Evolutionary conservation across 345 rosid genomes (phyloP).

Genomic region (Eucalyptus camaldulensis): DNA sequence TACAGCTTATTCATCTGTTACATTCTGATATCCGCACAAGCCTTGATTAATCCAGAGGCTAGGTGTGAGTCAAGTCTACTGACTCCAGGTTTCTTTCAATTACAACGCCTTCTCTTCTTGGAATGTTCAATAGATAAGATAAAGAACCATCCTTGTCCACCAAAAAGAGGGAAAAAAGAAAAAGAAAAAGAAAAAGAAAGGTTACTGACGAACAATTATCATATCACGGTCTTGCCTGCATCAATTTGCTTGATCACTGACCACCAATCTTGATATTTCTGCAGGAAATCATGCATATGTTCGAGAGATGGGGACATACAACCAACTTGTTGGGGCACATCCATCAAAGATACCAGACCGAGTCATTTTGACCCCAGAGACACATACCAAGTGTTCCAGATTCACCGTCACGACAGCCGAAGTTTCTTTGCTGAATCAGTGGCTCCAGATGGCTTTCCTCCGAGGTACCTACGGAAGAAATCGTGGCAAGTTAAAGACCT

Average conservation of each 20-base stretch:
- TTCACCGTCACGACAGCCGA: slow-evolving; percentile 24
- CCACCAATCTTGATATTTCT: background rate
- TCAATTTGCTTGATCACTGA: background rate
- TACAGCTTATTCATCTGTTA: background rate
- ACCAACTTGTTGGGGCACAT: slow-evolving; percentile 28
- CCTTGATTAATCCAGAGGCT: background rate
- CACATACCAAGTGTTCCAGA: slow-evolving; percentile 43
- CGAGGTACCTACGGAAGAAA: slow-evolving; percentile 36
- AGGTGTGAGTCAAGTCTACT: background rate
- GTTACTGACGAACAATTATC: background rate
- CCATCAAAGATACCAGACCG: slow-evolving; percentile 37
- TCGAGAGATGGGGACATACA: slow-evolving; percentile 47
- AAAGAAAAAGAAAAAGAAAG: no score
- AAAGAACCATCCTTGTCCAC: background rate
- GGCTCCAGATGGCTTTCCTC: slow-evolving; percentile 45
- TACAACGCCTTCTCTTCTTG: background rate
- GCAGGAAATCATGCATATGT: slow-evolving; percentile 1
- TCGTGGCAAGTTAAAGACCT: slow-evolving; percentile 47
- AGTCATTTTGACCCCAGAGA: slow-evolving; percentile 50
- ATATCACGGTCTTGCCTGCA: background rate
- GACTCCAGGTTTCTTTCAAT: background rate
- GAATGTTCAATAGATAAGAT: background rate
- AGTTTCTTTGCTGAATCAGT: slow-evolving; percentile 42
- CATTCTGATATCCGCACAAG: background rate
- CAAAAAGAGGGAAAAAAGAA: no score